Evolutionary conservation across 352 stramenopile species (phyloP).

Genomic region (Poterioochromonas sp.): DNA sequence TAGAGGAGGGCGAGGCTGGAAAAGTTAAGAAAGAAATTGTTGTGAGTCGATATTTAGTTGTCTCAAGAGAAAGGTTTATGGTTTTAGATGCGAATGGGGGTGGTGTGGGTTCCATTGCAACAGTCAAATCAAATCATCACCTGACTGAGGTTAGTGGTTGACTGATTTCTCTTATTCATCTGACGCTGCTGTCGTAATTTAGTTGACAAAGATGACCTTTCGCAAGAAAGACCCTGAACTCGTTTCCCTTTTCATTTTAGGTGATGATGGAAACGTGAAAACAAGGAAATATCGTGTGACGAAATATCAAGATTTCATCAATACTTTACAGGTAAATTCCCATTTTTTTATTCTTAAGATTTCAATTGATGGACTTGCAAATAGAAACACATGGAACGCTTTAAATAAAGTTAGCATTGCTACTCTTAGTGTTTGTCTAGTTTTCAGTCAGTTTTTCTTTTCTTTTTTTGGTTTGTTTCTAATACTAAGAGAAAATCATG

Average conservation of each 20-base stretch:
- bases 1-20: not conserved
- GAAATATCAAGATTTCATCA: not conserved
- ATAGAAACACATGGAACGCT: no score
- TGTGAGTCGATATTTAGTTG: not conserved
- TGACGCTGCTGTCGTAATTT: not conserved
- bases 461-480: no score
- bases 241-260: not conserved
- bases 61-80: constrained; percentile 18
- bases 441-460: no score
- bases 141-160: not conserved
- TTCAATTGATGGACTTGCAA: no score
- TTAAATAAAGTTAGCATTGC: no score
- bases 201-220: constrained; percentile 22
- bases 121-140: constrained; percentile 23
- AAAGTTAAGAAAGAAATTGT: not conserved
- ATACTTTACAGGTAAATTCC: constrained; percentile 8
- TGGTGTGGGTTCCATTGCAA: not conserved
- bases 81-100: constrained; percentile 6
- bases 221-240: constrained; percentile 24
- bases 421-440: no score
- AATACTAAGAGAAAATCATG: no score
- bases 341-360: no score
- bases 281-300: not conserved
- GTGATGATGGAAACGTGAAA: not conserved
- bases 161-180: not conserved